A percentile compares a stretch with the other conserved stretches of the same genome.
Evolutionary conservation across 495 filamentous ascomycete genomes (phyloP).

Genomic region (Penicillium bialowiezense): DNA sequence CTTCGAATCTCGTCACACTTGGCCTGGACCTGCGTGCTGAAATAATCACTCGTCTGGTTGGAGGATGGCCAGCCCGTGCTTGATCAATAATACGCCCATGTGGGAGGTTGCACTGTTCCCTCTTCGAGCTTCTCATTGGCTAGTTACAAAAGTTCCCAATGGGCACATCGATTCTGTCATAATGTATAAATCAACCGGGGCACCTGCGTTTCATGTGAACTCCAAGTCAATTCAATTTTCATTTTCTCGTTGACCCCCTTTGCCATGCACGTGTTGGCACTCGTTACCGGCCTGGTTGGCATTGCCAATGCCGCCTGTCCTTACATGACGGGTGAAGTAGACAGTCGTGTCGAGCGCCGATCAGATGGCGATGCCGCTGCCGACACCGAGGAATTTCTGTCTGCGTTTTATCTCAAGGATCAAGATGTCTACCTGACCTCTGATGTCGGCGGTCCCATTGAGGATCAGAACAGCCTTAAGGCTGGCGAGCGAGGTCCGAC

Average conservation of each 20-base stretch:
- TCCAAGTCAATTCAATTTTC: not conserved
- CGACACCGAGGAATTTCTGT: constrained; percentile 48
- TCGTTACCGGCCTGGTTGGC: constrained; percentile 34
- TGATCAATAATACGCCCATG: not conserved
- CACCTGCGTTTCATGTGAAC: not conserved
- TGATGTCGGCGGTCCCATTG: constrained; percentile 73
- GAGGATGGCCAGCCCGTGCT: constrained; percentile 1
- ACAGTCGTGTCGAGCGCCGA: constrained; percentile 22
- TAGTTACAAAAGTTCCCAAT: not conserved
- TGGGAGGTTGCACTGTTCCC: not conserved
- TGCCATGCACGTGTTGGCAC: constrained; percentile 28
- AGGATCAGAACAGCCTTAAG: constrained; percentile 66
- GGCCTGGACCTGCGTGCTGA: not conserved
- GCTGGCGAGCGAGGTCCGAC: constrained; percentile 72
- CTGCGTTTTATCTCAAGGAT: constrained; percentile 63
- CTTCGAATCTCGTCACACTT: constrained; percentile 4
- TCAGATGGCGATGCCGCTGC: constrained; percentile 29
- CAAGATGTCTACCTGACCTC: constrained; percentile 60
- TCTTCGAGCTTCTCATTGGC: constrained; percentile 1
- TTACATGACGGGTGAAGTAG: constrained; percentile 37
- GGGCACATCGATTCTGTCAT: not conserved
- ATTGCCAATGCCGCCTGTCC: constrained; percentile 42
- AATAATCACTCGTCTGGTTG: constrained; percentile 7
- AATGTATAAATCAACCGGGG: not conserved
- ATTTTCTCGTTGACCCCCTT: not conserved